Conservation (phyloP, 768 basidiomycete genomes). For the Agaricus sinodeliciosus region DNA sequence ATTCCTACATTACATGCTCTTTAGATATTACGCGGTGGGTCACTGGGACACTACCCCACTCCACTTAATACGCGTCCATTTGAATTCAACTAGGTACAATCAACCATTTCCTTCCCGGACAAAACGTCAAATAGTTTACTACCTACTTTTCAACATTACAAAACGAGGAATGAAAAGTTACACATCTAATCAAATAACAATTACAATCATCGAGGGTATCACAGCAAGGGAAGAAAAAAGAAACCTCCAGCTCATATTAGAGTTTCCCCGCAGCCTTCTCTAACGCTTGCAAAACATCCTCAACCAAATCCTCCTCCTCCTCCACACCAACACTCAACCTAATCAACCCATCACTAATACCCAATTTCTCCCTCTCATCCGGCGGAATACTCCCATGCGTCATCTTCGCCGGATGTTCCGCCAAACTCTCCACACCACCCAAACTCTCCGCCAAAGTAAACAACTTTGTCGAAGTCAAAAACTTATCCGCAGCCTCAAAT, state of each 20-base stretch:
- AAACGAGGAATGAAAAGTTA: too few relatives aligned
- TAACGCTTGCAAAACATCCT: slow-evolving; percentile 64
- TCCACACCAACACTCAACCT: slow-evolving; percentile 86
- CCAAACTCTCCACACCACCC: slow-evolving; percentile 89
- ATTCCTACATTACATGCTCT: too few relatives aligned
- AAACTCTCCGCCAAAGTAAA: slow-evolving; percentile 85
- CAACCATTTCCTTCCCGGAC: too few relatives aligned
- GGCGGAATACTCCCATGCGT: slow-evolving; percentile 77
- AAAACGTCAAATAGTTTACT: too few relatives aligned
- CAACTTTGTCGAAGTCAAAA: slow-evolving; percentile 57
- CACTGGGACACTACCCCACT: too few relatives aligned
- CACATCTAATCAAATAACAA: too few relatives aligned
- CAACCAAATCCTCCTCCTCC: slow-evolving; percentile 75
- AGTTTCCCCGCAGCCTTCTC: slow-evolving; percentile 26
- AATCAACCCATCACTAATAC: slow-evolving; percentile 73
- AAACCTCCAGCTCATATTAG: not conserved
- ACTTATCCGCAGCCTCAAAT: slow-evolving; percentile 48
- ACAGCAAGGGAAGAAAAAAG: not conserved
- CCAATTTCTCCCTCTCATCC: slow-evolving; percentile 57
- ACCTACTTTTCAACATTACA: too few relatives aligned
- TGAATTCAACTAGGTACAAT: too few relatives aligned
- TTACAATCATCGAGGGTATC: not conserved
- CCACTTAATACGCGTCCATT: too few relatives aligned
- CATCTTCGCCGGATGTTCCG: slow-evolving; percentile 85
- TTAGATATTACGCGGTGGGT: too few relatives aligned